phyloP scores from a whole-genome alignment of 495 filamentous ascomycete genomes.

The Oleoguttula mirabilis region DNA sequence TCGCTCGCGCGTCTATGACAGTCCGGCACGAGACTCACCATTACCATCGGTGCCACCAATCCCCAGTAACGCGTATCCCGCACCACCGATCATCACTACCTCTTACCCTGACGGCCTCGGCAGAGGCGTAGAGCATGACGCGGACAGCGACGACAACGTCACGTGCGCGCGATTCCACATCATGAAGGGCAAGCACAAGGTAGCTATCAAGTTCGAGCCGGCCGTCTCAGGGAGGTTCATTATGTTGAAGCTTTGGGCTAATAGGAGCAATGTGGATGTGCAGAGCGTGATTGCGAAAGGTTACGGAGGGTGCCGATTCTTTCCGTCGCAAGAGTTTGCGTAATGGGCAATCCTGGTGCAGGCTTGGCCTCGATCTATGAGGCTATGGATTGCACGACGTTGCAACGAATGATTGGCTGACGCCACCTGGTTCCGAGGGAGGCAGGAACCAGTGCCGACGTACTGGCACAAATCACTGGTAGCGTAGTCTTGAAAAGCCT shows the following conservation, averaged over 20 bases:
- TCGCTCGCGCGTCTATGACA: background rate
- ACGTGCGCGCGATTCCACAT: conserved; percentile 9
- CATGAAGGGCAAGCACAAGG: conserved; percentile 8
- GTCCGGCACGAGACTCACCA: background rate
- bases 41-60: background rate
- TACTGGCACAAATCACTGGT: too few relatives aligned
- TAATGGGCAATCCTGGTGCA: too few relatives aligned
- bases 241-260: conserved; percentile 70
- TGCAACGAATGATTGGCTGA: too few relatives aligned
- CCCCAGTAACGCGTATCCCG: background rate
- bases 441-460: too few relatives aligned
- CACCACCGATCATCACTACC: background rate
- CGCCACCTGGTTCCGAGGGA: too few relatives aligned
- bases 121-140: background rate
- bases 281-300: conserved; percentile 68
- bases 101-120: background rate
- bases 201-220: conserved; percentile 69
- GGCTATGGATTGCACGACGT: too few relatives aligned
- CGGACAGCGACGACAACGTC: conserved; percentile 5
- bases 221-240: conserved; percentile 68
- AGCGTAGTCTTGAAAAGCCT: too few relatives aligned
- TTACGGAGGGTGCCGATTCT: conserved; percentile 70
- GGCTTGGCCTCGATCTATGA: too few relatives aligned
- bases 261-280: conserved; percentile 67
- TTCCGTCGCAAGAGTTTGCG: conserved; percentile 43